A percentile compares a stretch with the other conserved stretches of the same genome.
Evolutionary conservation across 768 basidiomycete species (phyloP).

Genomic region (Pulveroboletus sp.): DNA sequence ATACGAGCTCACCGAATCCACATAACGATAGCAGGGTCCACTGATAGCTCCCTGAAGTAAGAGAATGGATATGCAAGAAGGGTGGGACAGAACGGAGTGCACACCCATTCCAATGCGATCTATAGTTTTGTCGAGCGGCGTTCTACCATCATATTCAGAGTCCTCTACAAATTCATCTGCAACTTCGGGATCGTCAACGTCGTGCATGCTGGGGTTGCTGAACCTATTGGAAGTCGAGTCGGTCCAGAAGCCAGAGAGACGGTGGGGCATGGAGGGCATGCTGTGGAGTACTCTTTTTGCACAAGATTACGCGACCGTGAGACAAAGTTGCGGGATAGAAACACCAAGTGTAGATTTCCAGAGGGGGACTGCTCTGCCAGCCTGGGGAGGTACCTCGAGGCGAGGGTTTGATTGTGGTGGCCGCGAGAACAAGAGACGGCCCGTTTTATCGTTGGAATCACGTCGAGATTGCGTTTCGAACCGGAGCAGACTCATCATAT

Average conservation of each 20-base stretch:
- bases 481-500: too few species aligned
- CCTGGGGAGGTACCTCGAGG: too few species aligned
- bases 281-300: too few species aligned
- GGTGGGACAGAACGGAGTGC: slow-evolving; percentile 8
- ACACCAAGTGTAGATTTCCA: background rate
- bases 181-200: slow-evolving; percentile 28
- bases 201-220: slow-evolving; percentile 32
- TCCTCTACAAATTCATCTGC: slow-evolving; percentile 23
- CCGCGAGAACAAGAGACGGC: background rate
- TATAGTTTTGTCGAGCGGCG: slow-evolving; percentile 78
- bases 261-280: too few species aligned
- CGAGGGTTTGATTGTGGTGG: background rate
- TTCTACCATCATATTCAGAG: slow-evolving; percentile 39
- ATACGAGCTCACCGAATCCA: slow-evolving; percentile 67
- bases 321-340: background rate
- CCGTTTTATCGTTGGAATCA: background rate
- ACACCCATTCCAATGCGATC: slow-evolving; percentile 86
- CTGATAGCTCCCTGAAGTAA: slow-evolving; percentile 60
- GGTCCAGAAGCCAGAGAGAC: too few species aligned
- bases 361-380: background rate
- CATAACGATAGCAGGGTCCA: slow-evolving; percentile 80
- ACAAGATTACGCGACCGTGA: slow-evolving; percentile 11
- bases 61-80: background rate
- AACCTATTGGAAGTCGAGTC: too few species aligned
- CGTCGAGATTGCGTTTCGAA: too few species aligned